Evolutionary conservation across 306 rosid genomes (phyloP).

Genomic region (Inga laurina): DNA sequence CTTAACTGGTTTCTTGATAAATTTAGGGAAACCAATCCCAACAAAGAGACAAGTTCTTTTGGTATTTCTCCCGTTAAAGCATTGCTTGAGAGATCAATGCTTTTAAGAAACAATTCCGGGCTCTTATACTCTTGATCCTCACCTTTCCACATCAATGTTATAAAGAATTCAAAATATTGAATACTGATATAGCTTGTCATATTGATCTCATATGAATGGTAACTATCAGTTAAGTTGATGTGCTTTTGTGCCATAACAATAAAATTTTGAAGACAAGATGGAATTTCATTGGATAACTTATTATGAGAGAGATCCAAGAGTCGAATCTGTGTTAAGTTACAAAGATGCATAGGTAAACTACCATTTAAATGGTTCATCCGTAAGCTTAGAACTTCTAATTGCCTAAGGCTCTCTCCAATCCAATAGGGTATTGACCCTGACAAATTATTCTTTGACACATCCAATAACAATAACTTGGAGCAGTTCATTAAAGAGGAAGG

Average conservation of each 20-base stretch:
- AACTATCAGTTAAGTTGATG: not conserved
- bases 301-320: constrained; percentile 18
- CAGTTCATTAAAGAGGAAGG: not conserved
- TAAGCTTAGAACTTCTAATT: not conserved
- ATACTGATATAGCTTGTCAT: rapidly evolving
- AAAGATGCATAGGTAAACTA: not conserved
- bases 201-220: not conserved
- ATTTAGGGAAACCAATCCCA: constrained; percentile 14
- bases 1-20: constrained; percentile 11
- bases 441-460: not conserved
- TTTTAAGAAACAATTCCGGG: not conserved
- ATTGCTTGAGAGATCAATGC: constrained; percentile 33
- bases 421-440: not conserved
- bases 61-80: constrained; percentile 23
- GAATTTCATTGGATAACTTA: not conserved
- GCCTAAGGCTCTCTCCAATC: not conserved
- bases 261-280: constrained; percentile 11
- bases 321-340: not conserved
- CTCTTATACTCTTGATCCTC: not conserved
- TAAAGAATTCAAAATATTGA: not conserved
- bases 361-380: not conserved
- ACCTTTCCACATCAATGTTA: constrained; percentile 26
- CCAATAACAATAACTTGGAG: not conserved
- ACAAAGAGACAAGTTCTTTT: not conserved
- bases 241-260: not conserved